phyloP scores from a whole-genome alignment of 805 yeast species.

The Yarrowia phangngaensis region DNA sequence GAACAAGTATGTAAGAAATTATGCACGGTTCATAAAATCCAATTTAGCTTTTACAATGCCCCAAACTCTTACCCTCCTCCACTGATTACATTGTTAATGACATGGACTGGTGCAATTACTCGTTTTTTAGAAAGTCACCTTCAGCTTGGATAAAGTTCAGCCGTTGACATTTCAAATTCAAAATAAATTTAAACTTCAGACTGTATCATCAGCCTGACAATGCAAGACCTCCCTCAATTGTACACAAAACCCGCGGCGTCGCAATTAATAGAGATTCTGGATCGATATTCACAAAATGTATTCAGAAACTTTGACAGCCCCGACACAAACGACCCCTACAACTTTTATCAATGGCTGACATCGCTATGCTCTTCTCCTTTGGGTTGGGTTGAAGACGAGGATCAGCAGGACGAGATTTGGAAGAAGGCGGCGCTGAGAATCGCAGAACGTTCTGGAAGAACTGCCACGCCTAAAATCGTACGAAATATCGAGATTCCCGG shows the following conservation, averaged over 20 bases:
- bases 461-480: conserved; percentile 69
- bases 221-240: conserved; percentile 7
- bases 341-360: conserved; percentile 38
- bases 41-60: too few species aligned
- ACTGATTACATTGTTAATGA: too few species aligned
- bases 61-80: too few species aligned
- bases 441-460: conserved; percentile 78
- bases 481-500: conserved; percentile 54
- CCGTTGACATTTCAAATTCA: too few species aligned
- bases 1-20: too few species aligned
- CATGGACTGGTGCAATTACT: too few species aligned
- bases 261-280: conserved; percentile 10
- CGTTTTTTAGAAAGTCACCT: too few species aligned
- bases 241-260: conserved; percentile 9
- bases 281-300: conserved; percentile 9
- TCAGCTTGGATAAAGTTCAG: too few species aligned
- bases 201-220: not conserved
- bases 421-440: conserved; percentile 60
- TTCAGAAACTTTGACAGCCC: conserved; percentile 12
- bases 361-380: conserved; percentile 39
- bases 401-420: conserved; percentile 42
- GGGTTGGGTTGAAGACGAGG: conserved; percentile 44
- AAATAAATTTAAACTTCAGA: too few species aligned
- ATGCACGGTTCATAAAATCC: too few species aligned
- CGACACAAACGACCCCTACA: conserved; percentile 18